phyloP scores from a whole-genome alignment of 306 rosid species.

The Luffa acutangula region DNA sequence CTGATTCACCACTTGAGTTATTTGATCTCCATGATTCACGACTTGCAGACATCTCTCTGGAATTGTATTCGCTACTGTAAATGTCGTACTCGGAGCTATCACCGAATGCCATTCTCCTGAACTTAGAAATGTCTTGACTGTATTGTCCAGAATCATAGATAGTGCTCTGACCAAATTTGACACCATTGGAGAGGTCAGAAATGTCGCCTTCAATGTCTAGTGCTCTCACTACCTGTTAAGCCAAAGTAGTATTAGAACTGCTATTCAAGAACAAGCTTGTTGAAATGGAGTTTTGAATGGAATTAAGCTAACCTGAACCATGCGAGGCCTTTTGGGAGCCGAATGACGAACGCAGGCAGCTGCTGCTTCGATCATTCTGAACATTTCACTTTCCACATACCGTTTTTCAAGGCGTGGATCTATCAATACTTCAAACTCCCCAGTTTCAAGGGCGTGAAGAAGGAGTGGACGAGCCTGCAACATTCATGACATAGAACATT shows the following conservation, averaged over 20 bases:
- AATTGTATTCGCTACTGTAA: constrained; percentile 30
- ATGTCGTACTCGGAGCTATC: constrained; percentile 34
- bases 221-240: constrained; percentile 68
- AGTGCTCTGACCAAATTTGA: constrained; percentile 77
- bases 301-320: constrained; percentile 62
- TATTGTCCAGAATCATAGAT: constrained; percentile 62
- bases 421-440: constrained; percentile 39
- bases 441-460: constrained; percentile 49
- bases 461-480: constrained; percentile 86
- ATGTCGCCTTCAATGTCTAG: constrained; percentile 53
- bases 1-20: constrained; percentile 36
- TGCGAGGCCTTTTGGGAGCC: constrained; percentile 78
- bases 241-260: background rate
- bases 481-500: background rate
- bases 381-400: constrained; percentile 59
- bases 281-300: background rate
- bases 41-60: constrained; percentile 29
- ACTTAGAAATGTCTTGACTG: constrained; percentile 43
- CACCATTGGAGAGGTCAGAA: constrained; percentile 74
- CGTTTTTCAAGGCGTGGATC: constrained; percentile 58
- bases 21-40: constrained; percentile 16
- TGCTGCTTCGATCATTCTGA: constrained; percentile 81
- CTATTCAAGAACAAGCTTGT: background rate
- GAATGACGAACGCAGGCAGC: constrained; percentile 95
- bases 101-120: constrained; percentile 48